Base-by-base conservation (phyloP, 805 yeast species). In the Candida broadrunensis region DNA sequence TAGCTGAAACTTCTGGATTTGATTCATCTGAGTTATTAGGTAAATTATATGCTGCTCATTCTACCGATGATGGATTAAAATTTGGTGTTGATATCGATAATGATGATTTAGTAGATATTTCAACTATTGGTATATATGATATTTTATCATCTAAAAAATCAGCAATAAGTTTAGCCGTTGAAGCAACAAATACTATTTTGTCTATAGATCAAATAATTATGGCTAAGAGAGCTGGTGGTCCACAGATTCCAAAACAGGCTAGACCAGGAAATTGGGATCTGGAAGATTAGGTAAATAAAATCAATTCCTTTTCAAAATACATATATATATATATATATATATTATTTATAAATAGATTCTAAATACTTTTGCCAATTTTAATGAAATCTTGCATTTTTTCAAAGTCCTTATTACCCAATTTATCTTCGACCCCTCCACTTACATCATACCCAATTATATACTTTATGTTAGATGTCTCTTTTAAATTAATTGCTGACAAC, bases 161-260 rank as follows among this genome's bases (percentile, higher is more conserved):
- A 47, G 99, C 97, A 35, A 84, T 93, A 50, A 80, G 83, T 53
- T 83, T 93, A 48, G 98, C 99, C 14, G 89, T 97, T 3, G 98
- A 93, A 51, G 97, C 97, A 36, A 95, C 96, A 12, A 79, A 77
- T 47, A 93, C 98, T 4, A 84, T 90, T 39, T 74, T 90, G 48
- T 82, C 95, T 19, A 93, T 93, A 37, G 98, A 93, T 63, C 98
- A 91, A 75, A 91, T 91, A 56, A 93, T 91, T 60, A 93, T 91
- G 93, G 98, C 99, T 34, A 91, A 91, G 78, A 81, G 97, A 62
- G 97, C 98, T 2, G 99, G 99, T 50, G 99, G 99, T 17, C 99
- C 99, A 36, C 82, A 72, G 24, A 83, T 89, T 77, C 97, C 97
- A 25, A 60, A 67, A 54, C 95, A 86, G 58, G 84, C 83, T 51